Conservation (phyloP, 257 asterid species). For the Parsonsia alboflavescens region DNA sequence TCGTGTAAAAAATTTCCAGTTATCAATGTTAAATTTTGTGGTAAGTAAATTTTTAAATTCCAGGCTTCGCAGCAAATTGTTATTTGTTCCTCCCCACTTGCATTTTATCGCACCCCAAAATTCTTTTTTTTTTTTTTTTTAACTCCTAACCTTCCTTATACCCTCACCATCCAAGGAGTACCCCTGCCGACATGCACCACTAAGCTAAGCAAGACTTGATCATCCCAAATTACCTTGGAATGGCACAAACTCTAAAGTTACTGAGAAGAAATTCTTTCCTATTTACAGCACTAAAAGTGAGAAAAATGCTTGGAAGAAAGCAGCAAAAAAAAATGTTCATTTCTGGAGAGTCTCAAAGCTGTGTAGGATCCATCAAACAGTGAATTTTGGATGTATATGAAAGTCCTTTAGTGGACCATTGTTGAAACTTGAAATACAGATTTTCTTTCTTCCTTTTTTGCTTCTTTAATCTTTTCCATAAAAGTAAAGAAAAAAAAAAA, state of each 20-base stretch:
- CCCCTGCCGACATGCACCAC: too few relatives aligned
- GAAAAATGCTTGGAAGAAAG: not conserved
- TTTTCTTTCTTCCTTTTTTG: too few relatives aligned
- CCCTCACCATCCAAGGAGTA: too few relatives aligned
- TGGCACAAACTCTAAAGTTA: not conserved
- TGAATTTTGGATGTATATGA: not conserved
- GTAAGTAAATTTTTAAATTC: not conserved
- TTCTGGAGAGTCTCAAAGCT: not conserved
- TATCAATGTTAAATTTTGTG: too few relatives aligned
- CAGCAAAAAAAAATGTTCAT: not conserved
- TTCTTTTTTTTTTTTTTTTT: too few relatives aligned
- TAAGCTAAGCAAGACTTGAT: too few relatives aligned
- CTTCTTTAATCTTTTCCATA: not conserved
- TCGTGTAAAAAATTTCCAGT: not conserved
- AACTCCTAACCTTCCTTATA: too few relatives aligned
- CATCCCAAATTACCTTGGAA: not conserved
- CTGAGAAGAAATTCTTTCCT: not conserved
- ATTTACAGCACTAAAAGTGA: not conserved
- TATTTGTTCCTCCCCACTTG: not conserved
- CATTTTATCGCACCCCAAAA: too few relatives aligned
- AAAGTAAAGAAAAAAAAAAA: too few relatives aligned
- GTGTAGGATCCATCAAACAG: conserved; percentile 4
- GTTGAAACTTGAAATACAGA: conserved; percentile 1
- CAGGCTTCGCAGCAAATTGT: not conserved
- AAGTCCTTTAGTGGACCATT: not conserved